Percentiles rank a stretch among this genome's conserved stretches.
Conservation (phyloP, 805 yeast species). For the Barnettozyma wickerhamii region DNA sequence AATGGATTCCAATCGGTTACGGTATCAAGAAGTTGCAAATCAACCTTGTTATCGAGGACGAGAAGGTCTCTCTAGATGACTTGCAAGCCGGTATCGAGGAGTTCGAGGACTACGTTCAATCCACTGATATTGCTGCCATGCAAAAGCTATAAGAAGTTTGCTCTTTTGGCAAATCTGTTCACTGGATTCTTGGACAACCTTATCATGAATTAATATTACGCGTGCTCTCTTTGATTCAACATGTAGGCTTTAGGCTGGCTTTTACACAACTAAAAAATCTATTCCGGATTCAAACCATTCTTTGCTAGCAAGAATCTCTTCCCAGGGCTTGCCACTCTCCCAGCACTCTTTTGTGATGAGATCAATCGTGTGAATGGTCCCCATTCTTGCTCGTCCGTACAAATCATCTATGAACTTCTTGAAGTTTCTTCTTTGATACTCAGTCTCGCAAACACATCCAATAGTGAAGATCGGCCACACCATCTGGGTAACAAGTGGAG, state of each 20-base stretch:
- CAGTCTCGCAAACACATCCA: constrained; percentile 38
- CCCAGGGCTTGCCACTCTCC: constrained; percentile 39
- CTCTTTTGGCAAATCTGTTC: constrained; percentile 7
- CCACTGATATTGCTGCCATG: constrained; percentile 99
- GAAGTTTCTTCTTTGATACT: constrained; percentile 29
- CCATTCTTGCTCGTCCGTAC: constrained; percentile 49
- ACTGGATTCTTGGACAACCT: no score
- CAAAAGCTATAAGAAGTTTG: constrained; percentile 69
- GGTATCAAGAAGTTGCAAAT: constrained; percentile 99
- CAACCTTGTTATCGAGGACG: constrained; percentile 98
- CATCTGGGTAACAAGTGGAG: constrained; percentile 55
- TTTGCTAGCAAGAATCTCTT: constrained; percentile 36
- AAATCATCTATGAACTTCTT: constrained; percentile 36
- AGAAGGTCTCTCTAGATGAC: constrained; percentile 87
- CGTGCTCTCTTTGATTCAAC: no score
- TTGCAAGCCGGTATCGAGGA: constrained; percentile 73
- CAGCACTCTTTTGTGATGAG: constrained; percentile 42
- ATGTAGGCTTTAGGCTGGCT: no score
- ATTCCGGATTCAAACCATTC: constrained; percentile 49
- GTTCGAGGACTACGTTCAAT: constrained; percentile 99
- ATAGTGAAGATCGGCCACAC: constrained; percentile 57
- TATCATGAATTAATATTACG: constrained; percentile 11
- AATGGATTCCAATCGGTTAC: constrained; percentile 95
- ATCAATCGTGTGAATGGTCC: constrained; percentile 42
- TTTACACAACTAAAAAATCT: constrained; percentile 37